Conservation (phyloP, 1,284 basidiomycete species). For the Testicularia cyperi region DNA sequence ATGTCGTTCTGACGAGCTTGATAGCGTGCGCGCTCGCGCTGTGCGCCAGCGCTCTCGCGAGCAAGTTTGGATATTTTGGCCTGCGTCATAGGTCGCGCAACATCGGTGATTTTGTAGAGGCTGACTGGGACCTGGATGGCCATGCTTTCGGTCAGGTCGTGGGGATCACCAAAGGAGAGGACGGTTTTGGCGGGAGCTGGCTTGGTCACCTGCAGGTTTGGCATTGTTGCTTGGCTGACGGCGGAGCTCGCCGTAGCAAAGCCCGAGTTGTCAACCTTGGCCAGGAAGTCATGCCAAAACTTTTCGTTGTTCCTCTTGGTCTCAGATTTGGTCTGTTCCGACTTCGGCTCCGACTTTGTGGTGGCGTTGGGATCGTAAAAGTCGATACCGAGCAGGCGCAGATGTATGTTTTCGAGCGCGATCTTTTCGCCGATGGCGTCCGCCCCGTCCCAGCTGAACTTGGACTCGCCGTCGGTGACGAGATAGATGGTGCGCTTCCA, state of each 20-base stretch:
- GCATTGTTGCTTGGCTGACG: conserved; percentile 33
- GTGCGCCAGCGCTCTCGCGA: conserved; percentile 22
- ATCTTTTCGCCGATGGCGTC: conserved; percentile 31
- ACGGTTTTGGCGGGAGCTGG: conserved; percentile 29
- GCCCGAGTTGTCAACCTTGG: conserved; percentile 63
- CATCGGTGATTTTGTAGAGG: conserved; percentile 78
- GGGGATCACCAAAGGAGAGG: conserved; percentile 48
- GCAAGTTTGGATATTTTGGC: conserved; percentile 46
- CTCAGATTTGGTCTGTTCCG: too few relatives aligned
- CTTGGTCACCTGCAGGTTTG: conserved; percentile 36
- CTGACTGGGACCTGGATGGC: conserved; percentile 76
- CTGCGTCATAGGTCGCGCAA: conserved; percentile 73
- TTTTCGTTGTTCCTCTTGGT: conserved; percentile 78
- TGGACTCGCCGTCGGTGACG: conserved; percentile 56
- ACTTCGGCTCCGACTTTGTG: conserved; percentile 71
- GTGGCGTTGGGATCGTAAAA: conserved; percentile 75
- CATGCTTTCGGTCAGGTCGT: conserved; percentile 64
- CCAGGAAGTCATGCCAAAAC: conserved; percentile 70
- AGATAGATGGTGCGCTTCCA: conserved; percentile 54
- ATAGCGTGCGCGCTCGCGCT: conserved; percentile 9
- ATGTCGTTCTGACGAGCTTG: conserved; percentile 12
- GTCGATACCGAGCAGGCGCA: conserved; percentile 69
- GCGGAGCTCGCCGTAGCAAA: conserved; percentile 61
- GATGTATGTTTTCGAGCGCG: conserved; percentile 24
- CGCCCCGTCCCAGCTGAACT: conserved; percentile 34